Evolutionary conservation across 1,284 basidiomycete species (phyloP).

Genomic region (Pascua guehoae): DNA sequence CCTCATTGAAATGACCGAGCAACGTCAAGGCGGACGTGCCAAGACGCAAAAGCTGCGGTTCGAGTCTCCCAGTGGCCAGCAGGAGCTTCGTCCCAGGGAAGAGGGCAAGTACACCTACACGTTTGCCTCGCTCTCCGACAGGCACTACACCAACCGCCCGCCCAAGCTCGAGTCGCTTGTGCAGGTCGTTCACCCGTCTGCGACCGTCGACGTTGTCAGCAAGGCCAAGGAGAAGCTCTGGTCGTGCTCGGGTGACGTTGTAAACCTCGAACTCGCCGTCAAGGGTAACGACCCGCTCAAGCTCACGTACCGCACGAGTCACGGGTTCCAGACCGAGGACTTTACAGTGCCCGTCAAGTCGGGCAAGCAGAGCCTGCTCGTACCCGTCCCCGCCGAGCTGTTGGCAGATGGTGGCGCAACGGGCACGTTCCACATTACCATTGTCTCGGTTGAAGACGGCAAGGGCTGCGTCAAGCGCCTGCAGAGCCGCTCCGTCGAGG

Average conservation of each 20-base stretch:
- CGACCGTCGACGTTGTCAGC: slow-evolving; percentile 68
- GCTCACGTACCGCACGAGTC: slow-evolving; percentile 70
- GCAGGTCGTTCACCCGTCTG: slow-evolving; percentile 82
- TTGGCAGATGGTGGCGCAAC: slow-evolving; percentile 24
- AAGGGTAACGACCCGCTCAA: slow-evolving; percentile 86
- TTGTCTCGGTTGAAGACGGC: slow-evolving; percentile 75
- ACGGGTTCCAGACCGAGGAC: slow-evolving; percentile 49
- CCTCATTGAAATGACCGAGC: slow-evolving; percentile 70
- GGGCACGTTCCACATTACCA: slow-evolving; percentile 35
- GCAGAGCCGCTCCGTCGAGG: slow-evolving; percentile 71
- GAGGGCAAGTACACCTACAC: slow-evolving; percentile 80
- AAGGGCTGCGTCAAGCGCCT: slow-evolving; percentile 80
- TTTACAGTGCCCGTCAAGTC: slow-evolving; percentile 66
- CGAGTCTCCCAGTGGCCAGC: slow-evolving; percentile 69
- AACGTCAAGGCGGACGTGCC: slow-evolving; percentile 64
- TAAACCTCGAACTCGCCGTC: slow-evolving; percentile 73
- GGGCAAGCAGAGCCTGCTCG: slow-evolving; percentile 37
- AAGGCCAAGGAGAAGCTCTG: slow-evolving; percentile 49
- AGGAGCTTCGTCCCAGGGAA: slow-evolving; percentile 75
- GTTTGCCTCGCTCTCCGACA: slow-evolving; percentile 76
- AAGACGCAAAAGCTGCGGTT: slow-evolving; percentile 58
- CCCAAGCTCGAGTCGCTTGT: slow-evolving; percentile 69
- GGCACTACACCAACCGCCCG: slow-evolving; percentile 71
- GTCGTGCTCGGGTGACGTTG: slow-evolving; percentile 65
- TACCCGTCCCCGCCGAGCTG: slow-evolving; percentile 36